These are phyloP conservation scores for Xerocomus amazonicus DNA, from an alignment of 1,284 basidiomycete species.

Conservation along the genomic window DNA sequence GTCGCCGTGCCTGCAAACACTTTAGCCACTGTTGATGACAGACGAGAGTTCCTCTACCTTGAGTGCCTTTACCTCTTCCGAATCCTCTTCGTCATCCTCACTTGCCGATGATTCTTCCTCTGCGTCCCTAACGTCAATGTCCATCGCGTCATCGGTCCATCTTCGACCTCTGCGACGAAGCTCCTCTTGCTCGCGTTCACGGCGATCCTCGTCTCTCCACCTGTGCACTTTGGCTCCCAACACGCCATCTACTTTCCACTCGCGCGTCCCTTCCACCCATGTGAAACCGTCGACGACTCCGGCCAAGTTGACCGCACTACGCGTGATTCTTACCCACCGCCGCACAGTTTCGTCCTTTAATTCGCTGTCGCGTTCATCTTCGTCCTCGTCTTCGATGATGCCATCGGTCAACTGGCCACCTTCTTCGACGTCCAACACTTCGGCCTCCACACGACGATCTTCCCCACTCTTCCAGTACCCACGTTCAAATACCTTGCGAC, in stretches of 20 bases:
- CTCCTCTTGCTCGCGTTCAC: conserved; percentile 66
- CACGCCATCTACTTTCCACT: conserved; percentile 66
- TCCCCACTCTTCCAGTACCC: conserved; percentile 84
- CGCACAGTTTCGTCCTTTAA: conserved; percentile 31
- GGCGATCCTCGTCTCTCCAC: conserved; percentile 68
- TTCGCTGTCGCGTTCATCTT: conserved; percentile 39
- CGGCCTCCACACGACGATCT: conserved; percentile 69
- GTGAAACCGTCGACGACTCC: conserved; percentile 75
- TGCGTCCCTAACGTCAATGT: conserved; percentile 55
- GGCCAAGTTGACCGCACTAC: conserved; percentile 69
- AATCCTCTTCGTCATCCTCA: conserved; percentile 63
- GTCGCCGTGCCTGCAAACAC: conserved; percentile 55
- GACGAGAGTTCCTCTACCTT: conserved; percentile 48
- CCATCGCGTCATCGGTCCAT: conserved; percentile 68
- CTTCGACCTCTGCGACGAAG: conserved; percentile 53
- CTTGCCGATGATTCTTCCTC: conserved; percentile 39
- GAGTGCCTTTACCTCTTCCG: conserved; percentile 70
- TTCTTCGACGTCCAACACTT: conserved; percentile 69
- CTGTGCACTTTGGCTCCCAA: conserved; percentile 66
- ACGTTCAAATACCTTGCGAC: conserved; percentile 82
- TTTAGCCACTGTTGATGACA: conserved; percentile 7
- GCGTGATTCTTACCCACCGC: conserved; percentile 75
- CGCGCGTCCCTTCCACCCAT: conserved; percentile 55
- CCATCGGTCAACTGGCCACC: conserved; percentile 64
- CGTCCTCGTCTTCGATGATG: conserved; percentile 73